These are phyloP conservation scores for Ilyonectria destructans DNA, from an alignment of 2,329 filamentous ascomycete species.

Conservation along the genomic window DNA sequence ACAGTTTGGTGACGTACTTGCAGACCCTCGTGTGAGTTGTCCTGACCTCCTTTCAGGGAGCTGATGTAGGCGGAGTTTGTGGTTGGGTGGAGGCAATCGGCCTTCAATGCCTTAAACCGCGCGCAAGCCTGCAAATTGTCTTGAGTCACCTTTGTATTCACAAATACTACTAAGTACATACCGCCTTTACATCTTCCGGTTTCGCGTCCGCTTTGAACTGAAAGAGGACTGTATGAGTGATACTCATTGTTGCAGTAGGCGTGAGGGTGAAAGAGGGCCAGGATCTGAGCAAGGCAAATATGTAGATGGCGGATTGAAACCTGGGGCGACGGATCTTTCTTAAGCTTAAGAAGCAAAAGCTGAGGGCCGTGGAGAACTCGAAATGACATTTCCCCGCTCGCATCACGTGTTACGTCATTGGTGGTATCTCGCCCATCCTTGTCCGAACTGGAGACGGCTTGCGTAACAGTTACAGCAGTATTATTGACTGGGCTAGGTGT, in stretches of 20 bases:
- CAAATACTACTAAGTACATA: constrained; percentile 53
- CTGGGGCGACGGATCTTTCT: no score
- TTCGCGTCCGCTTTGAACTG: constrained; percentile 71
- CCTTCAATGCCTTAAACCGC: constrained; percentile 65
- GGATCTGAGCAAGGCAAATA: no score
- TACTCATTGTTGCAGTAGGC: constrained; percentile 26
- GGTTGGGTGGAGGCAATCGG: constrained; percentile 74
- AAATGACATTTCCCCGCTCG: no score
- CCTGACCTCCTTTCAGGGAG: constrained; percentile 70
- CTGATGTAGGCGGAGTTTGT: constrained; percentile 74
- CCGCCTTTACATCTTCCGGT: constrained; percentile 69
- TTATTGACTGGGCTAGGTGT: no score
- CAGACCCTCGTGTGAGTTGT: constrained; percentile 74
- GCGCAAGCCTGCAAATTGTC: constrained; percentile 48
- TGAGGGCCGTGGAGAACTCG: no score
- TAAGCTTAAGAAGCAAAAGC: no score
- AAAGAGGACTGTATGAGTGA: constrained; percentile 80
- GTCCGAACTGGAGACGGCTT: no score
- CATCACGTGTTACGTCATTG: no score
- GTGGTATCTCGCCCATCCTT: no score
- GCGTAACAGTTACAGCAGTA: no score
- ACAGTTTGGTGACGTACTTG: constrained; percentile 61
- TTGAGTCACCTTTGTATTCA: not conserved
- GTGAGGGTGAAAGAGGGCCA: constrained; percentile 6
- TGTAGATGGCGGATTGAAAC: no score